Evolutionary conservation across 352 stramenopile species (phyloP).

Genomic region (Globisporangium echinulatum): DNA sequence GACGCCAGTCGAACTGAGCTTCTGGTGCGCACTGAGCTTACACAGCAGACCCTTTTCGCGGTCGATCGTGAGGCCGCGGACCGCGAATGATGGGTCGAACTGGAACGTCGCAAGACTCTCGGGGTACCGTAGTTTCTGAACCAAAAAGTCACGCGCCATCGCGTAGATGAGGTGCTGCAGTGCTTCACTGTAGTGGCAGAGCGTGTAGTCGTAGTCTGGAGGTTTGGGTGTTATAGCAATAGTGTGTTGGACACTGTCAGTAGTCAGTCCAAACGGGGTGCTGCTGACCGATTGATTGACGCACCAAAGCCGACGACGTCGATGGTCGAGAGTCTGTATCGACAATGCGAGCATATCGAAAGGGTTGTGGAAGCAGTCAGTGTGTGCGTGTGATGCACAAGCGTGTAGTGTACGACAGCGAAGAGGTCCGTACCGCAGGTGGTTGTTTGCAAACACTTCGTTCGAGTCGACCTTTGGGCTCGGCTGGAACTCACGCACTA

Average conservation of each 20-base stretch:
- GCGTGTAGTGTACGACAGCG: background rate
- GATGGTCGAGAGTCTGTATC: conserved; percentile 42
- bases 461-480: conserved; percentile 33
- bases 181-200: conserved; percentile 90
- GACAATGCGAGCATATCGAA: background rate
- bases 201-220: conserved; percentile 92
- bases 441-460: conserved; percentile 74
- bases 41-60: conserved; percentile 90
- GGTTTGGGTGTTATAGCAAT: no score
- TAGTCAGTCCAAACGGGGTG: no score
- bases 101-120: conserved; percentile 62
- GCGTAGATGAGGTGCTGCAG: conserved; percentile 91
- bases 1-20: conserved; percentile 75
- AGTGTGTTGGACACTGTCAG: no score
- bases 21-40: conserved; percentile 93
- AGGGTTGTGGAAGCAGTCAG: background rate
- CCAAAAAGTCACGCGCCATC: conserved; percentile 86
- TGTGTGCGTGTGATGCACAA: background rate
- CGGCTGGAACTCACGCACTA: conserved; percentile 37
- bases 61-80: conserved; percentile 91
- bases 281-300: background rate
- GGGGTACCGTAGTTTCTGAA: conserved; percentile 82
- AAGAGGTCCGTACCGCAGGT: conserved; percentile 30
- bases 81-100: conserved; percentile 89
- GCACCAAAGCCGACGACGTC: conserved; percentile 70